These are phyloP conservation scores for Saraca asoca DNA, from an alignment of 331 rosid species.

Conservation along the genomic window DNA sequence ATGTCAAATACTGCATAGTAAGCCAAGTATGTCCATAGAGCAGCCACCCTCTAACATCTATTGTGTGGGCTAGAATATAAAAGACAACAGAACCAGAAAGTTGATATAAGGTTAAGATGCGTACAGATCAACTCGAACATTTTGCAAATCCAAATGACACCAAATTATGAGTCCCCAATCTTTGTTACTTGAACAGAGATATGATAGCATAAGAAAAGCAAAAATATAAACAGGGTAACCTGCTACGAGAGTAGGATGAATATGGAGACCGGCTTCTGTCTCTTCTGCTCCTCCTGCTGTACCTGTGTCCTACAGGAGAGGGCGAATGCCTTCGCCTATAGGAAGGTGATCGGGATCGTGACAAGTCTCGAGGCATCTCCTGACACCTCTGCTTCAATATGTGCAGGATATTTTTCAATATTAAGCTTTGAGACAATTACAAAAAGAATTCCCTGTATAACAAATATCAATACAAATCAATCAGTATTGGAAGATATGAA, in stretches of 20 bases:
- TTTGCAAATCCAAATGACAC: conserved; percentile 43
- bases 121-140: conserved; percentile 37
- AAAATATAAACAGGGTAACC: conserved; percentile 77
- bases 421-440: neutral
- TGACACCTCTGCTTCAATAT: conserved; percentile 33
- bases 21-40: too few species aligned
- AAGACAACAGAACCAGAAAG: conserved; percentile 16
- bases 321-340: conserved; percentile 81
- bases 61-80: conserved; percentile 1
- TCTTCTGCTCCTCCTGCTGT: conserved; percentile 76
- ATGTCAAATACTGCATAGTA: neutral
- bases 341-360: conserved; percentile 87
- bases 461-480: conserved; percentile 12
- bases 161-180: conserved; percentile 36
- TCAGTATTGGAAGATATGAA: neutral
- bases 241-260: conserved; percentile 69
- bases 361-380: conserved; percentile 87
- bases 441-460: conserved; percentile 22
- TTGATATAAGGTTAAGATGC: conserved; percentile 37
- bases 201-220: conserved; percentile 34
- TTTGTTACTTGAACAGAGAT: conserved; percentile 30
- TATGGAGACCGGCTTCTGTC: conserved; percentile 87
- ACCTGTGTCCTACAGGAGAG: conserved; percentile 69
- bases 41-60: too few species aligned
- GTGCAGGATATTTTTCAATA: conserved; percentile 27